Percentiles rank a stretch among this genome's conserved stretches.
Evolutionary conservation across 2,329 filamentous ascomycete genomes (phyloP).

Genomic region (Elsinoe fawcettii): DNA sequence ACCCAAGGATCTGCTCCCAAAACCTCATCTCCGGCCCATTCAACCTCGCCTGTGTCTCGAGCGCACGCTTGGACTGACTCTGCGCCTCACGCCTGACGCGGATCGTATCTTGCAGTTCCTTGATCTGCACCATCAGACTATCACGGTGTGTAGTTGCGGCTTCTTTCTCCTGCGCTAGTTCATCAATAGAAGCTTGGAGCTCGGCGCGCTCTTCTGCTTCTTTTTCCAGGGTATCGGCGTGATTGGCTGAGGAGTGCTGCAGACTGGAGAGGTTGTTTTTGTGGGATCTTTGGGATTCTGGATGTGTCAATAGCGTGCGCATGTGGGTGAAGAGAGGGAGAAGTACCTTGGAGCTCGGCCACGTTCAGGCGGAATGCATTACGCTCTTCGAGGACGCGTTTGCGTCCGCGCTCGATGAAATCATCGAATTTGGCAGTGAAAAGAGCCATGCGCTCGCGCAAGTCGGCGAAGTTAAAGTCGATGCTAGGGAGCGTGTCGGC

Average conservation of each 20-base stretch:
- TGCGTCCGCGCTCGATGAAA: conserved; percentile 86
- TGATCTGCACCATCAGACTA: conserved; percentile 49
- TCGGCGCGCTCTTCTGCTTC: conserved; percentile 65
- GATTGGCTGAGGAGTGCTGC: conserved; percentile 59
- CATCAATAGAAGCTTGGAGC: conserved; percentile 53
- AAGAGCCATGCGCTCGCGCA: conserved; percentile 89
- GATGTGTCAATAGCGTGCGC: background rate
- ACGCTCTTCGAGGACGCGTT: conserved; percentile 82
- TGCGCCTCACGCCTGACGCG: conserved; percentile 63
- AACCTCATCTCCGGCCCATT: conserved; percentile 93
- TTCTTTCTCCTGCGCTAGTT: conserved; percentile 49
- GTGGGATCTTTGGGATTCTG: conserved; percentile 88
- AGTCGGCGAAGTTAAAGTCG: conserved; percentile 91
- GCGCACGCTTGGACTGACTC: conserved; percentile 60
- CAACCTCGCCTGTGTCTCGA: conserved; percentile 76
- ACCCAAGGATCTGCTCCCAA: conserved; percentile 84
- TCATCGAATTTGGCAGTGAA: conserved; percentile 87
- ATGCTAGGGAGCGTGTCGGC: conserved; percentile 76
- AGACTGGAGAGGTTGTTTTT: conserved; percentile 80
- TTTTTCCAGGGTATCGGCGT: conserved; percentile 67
- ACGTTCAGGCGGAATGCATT: conserved; percentile 90
- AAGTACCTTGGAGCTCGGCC: conserved; percentile 75
- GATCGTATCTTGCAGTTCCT: conserved; percentile 62
- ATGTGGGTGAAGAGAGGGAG: conserved; percentile 2
- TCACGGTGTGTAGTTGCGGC: conserved; percentile 49